Evolutionary conservation across 306 rosid species (phyloP).

Genomic region (Psophocarpus tetragonolobus): DNA sequence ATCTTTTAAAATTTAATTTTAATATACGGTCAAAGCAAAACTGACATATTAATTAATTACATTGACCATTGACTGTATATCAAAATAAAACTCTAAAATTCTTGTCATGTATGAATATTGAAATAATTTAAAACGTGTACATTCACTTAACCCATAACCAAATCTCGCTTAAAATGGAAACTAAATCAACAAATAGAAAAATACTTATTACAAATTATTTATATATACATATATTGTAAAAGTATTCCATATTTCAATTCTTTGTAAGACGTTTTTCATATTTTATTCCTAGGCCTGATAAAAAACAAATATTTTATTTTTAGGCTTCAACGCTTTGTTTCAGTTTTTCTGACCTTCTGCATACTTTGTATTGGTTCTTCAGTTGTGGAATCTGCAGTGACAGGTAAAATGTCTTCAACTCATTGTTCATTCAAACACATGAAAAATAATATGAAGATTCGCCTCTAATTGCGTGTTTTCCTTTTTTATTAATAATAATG

Average conservation of each 20-base stretch:
- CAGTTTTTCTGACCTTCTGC: not conserved
- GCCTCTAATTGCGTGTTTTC: not conserved
- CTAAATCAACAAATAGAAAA: not conserved
- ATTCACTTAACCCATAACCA: no score
- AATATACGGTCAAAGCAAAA: no score
- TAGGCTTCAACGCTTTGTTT: not conserved
- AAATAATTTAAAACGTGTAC: no score
- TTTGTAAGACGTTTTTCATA: not conserved
- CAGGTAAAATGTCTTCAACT: conserved; percentile 12
- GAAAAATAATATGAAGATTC: not conserved
- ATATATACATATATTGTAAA: not conserved
- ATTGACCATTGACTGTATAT: not conserved
- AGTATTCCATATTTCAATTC: not conserved
- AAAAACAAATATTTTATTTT: no score
- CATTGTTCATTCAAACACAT: not conserved
- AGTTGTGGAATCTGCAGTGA: conserved; percentile 9
- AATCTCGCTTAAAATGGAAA: not conserved
- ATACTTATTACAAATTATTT: not conserved
- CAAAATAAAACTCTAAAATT: not conserved
- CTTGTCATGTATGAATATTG: no score
- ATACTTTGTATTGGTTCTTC: not conserved
- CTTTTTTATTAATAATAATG: not conserved
- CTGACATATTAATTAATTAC: not conserved
- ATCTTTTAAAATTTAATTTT: no score
- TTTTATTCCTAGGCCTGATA: no score